Evolutionary conservation across 2,329 filamentous ascomycete genomes (phyloP), one percentile per base, ranked within the genome.

Genomic region (Hypoxylon sp.): DNA sequence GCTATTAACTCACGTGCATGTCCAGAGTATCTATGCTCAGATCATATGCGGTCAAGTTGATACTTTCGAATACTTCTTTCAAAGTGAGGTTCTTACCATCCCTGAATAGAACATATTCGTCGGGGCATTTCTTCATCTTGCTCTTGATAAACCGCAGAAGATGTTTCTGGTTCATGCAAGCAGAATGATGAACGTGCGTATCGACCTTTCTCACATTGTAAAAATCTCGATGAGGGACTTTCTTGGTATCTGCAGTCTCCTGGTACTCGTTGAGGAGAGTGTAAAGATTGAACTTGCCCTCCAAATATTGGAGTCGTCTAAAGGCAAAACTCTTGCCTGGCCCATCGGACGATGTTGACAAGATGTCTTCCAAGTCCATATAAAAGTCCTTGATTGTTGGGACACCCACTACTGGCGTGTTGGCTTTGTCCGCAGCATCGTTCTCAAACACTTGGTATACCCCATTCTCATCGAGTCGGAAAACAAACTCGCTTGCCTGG

Each of bases 151-250:
- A 99, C 45, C 94, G 90, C 54, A 99, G 78, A 49, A 99, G 76
- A 80, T 99, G 94, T 74, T 99, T 99, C 73, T 99, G 94, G 69
- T 99, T 99, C 94, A 99, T 99, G 71, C 94, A 99, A 16, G 94
- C 94, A 11, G 94, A 99, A 72, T 99, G 94, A 69, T 99, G 94
- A 63, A 99, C 94, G 79, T 99, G 94, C 6, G 94, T 99, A 69
- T 99, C 94, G 40, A 99, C 94, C 72, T 99, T 99, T 68, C 94
- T 84, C 37, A 99, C 94, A 68, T 99, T 99, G 78, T 99, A 99
- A 69, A 99, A 99, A 73, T 99, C 94, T 76, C 94, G 86, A 72
- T 99, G 94, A 2, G 94, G 94, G 45, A 97, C 94, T 64, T 90
- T 93, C 72, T 99, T 99, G 70, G 90, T 97, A 75, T 99, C 94